Conservation (phyloP, 2,329 filamentous ascomycete species). For the Colletotrichum aenigma region DNA sequence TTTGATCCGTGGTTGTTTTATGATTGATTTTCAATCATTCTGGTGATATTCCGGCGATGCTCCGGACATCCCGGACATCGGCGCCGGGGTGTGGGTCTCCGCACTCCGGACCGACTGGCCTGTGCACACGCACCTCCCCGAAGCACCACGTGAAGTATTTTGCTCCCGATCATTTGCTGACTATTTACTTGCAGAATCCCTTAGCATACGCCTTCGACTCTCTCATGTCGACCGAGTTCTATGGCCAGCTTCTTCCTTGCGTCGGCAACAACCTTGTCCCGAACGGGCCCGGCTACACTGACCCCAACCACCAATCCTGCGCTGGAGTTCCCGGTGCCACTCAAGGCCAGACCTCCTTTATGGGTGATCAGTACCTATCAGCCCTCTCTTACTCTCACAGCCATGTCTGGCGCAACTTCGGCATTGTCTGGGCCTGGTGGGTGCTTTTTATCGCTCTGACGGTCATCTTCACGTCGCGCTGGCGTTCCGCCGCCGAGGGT, state of each 20-base stretch:
- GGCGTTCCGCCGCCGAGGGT: constrained; percentile 57
- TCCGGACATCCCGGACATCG: too few species aligned
- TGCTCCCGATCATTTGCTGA: too few species aligned
- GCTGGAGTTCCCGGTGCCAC: constrained; percentile 62
- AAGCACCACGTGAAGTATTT: too few species aligned
- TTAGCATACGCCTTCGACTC: constrained; percentile 74
- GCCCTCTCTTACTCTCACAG: constrained; percentile 57
- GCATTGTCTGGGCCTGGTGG: constrained; percentile 69
- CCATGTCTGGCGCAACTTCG: constrained; percentile 65
- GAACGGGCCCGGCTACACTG: constrained; percentile 49
- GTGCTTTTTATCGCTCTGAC: constrained; percentile 62
- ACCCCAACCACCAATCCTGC: constrained; percentile 53
- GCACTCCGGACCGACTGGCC: too few species aligned
- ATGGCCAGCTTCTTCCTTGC: constrained; percentile 57
- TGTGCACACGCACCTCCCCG: too few species aligned
- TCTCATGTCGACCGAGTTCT: constrained; percentile 74
- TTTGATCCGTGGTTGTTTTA: too few species aligned
- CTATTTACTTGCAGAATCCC: constrained; percentile 43
- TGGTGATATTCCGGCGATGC: too few species aligned
- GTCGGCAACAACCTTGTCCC: constrained; percentile 55
- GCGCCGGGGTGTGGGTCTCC: too few species aligned
- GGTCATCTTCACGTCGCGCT: constrained; percentile 59
- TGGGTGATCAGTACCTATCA: constrained; percentile 62
- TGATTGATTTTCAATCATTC: too few species aligned
- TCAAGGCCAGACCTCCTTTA: constrained; percentile 51